Percentiles rank a stretch among this genome's conserved stretches.
Conservation (phyloP, 1,284 basidiomycete species). For the Ganoderma meredithae region DNA sequence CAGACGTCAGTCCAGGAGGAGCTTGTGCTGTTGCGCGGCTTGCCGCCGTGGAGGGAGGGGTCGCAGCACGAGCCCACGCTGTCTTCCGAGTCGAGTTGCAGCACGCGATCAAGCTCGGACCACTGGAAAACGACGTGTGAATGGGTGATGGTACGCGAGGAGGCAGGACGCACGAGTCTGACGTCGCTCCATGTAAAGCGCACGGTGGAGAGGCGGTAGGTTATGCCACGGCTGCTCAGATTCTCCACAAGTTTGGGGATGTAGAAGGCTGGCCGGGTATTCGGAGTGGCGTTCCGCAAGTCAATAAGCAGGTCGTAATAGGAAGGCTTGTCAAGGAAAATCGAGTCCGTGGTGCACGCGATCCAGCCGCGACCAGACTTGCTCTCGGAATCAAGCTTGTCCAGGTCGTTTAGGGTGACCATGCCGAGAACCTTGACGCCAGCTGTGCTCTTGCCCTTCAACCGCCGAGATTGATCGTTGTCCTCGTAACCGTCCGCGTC, state of each 20-base stretch:
- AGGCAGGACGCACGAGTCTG: conserved; percentile 57
- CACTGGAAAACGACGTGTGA: conserved; percentile 51
- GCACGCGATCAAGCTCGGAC: conserved; percentile 74
- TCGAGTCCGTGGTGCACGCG: conserved; percentile 83
- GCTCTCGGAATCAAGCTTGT: conserved; percentile 62
- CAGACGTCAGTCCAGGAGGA: conserved; percentile 75
- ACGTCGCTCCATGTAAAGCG: conserved; percentile 85
- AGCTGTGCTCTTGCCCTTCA: conserved; percentile 56
- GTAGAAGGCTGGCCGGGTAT: conserved; percentile 69
- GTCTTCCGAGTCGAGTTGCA: conserved; percentile 56
- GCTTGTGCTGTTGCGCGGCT: conserved; percentile 42
- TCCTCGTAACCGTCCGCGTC: conserved; percentile 28
- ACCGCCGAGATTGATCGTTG: conserved; percentile 33
- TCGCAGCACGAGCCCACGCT: conserved; percentile 33
- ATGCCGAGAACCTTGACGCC: conserved; percentile 75
- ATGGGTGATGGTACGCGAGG: not conserved
- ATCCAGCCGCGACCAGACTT: conserved; percentile 75
- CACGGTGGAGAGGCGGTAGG: conserved; percentile 63
- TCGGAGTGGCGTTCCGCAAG: conserved; percentile 68
- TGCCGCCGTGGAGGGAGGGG: conserved; percentile 27
- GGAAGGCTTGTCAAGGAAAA: conserved; percentile 79
- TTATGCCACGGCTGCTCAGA: conserved; percentile 48
- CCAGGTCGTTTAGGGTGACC: conserved; percentile 76
- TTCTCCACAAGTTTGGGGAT: conserved; percentile 56
- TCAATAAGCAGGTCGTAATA: conserved; percentile 82